phyloP scores from a whole-genome alignment of 768 basidiomycete genomes.

The Termitomyces sp. region DNA sequence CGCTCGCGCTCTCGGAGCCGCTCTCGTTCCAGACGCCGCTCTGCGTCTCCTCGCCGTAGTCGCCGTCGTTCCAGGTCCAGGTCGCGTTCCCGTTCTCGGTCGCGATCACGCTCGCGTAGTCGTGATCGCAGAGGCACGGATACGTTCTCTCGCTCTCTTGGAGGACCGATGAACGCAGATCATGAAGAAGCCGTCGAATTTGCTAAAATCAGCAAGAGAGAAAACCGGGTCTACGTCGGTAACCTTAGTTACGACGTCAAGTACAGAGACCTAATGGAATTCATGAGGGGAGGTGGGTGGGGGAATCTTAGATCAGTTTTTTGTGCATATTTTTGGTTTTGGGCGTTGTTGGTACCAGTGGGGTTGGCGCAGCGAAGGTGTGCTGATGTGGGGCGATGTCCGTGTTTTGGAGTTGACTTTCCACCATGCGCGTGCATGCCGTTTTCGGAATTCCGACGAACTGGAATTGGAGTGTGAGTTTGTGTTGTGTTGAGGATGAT shows the following conservation, averaged over 20 bases:
- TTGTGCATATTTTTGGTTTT: conserved; percentile 35
- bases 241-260: conserved; percentile 99
- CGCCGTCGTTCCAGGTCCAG: conserved; percentile 69
- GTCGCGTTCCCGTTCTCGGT: conserved; percentile 41
- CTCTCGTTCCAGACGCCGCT: conserved; percentile 67
- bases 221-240: conserved; percentile 98
- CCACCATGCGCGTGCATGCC: conserved; percentile 15
- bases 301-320: conserved; percentile 65
- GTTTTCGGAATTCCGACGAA: conserved; percentile 24
- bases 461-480: conserved; percentile 34
- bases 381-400: conserved; percentile 15
- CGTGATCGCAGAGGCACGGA: conserved; percentile 60
- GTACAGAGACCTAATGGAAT: conserved; percentile 98
- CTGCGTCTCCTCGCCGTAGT: conserved; percentile 61
- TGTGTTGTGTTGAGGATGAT: conserved; percentile 29
- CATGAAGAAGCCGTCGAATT: conserved; percentile 96
- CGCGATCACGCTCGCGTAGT: conserved; percentile 43
- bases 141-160: conserved; percentile 74
- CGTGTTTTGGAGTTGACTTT: conserved; percentile 20
- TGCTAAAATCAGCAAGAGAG: conserved; percentile 93
- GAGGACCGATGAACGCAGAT: conserved; percentile 86
- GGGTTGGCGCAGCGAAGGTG: conserved; percentile 19
- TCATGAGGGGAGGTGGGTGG: conserved; percentile 99
- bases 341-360: conserved; percentile 29
- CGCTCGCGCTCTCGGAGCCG: conserved; percentile 66